These are phyloP conservation scores for Quercus phellos DNA, from an alignment of 331 rosid genomes.

Conservation along the genomic window DNA sequence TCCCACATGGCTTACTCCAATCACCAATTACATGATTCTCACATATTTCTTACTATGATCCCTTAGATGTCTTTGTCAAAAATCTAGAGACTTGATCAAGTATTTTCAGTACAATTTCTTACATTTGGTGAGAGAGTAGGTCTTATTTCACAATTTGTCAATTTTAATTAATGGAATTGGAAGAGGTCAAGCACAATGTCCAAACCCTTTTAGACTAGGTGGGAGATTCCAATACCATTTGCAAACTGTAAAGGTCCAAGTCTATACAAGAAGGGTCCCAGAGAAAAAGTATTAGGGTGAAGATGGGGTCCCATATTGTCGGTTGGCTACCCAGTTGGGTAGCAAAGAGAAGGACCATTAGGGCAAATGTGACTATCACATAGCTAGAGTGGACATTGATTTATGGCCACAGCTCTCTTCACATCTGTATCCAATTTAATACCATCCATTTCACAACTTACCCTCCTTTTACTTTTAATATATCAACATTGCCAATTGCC, in stretches of 20 bases:
- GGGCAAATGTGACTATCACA: not conserved
- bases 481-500: conserved; percentile 24
- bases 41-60: no score
- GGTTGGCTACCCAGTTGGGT: conserved; percentile 51
- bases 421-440: not conserved
- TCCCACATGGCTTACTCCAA: not conserved
- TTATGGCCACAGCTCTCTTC: conserved; percentile 9
- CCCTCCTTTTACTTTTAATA: conserved; percentile 13
- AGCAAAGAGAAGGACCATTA: conserved; percentile 50
- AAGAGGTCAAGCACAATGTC: no score
- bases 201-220: not conserved
- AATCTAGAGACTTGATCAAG: no score
- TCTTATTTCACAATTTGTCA: not conserved
- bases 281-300: conserved; percentile 1
- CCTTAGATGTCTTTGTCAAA: no score
- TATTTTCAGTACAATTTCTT: no score
- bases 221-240: not conserved
- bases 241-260: conserved; percentile 4
- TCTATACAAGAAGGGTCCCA: not conserved
- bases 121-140: no score
- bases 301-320: conserved; percentile 53
- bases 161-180: not conserved
- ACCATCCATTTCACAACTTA: conserved; percentile 16
- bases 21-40: not conserved
- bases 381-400: conserved; percentile 22